Evolutionary conservation across 2,329 filamentous ascomycete species (phyloP).

Genomic region (Pyricularia sp.): DNA sequence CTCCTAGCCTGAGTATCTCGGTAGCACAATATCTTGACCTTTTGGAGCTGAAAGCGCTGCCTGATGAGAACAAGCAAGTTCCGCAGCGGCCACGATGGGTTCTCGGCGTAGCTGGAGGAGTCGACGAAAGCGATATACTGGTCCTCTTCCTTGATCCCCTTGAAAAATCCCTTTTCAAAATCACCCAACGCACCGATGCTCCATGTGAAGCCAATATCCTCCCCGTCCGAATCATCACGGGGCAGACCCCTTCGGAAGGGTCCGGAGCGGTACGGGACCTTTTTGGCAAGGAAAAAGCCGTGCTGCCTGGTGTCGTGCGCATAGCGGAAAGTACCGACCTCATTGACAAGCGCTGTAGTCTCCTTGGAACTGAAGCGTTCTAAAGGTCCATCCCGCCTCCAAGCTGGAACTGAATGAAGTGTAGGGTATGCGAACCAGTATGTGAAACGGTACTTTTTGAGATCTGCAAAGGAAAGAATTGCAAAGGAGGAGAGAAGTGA

Average conservation of each 20-base stretch:
- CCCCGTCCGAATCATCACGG: conserved; percentile 34
- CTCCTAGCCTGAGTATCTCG: conserved; percentile 66
- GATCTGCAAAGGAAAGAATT: conserved; percentile 81
- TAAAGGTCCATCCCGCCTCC: conserved; percentile 50
- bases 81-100: conserved; percentile 84
- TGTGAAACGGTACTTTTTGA: conserved; percentile 96
- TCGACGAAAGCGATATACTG: conserved; percentile 80
- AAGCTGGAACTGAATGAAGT: conserved; percentile 74
- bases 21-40: conserved; percentile 79
- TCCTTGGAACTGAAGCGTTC: conserved; percentile 51
- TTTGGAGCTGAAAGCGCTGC: conserved; percentile 63
- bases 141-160: conserved; percentile 55
- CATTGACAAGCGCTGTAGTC: conserved; percentile 66
- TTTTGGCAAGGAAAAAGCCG: conserved; percentile 93
- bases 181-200: conserved; percentile 59
- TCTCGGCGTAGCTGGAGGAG: conserved; percentile 76
- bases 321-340: conserved; percentile 79
- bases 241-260: conserved; percentile 7
- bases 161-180: conserved; percentile 83
- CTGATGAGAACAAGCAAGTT: conserved; percentile 79
- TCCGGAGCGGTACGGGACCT: conserved; percentile 28
- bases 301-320: conserved; percentile 70
- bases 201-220: conserved; percentile 58
- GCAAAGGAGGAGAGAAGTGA: conserved; percentile 83
- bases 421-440: conserved; percentile 97